These are phyloP conservation scores for Fusarium scirpi DNA, from an alignment of 2,329 filamentous ascomycete species.

Conservation along the genomic window DNA sequence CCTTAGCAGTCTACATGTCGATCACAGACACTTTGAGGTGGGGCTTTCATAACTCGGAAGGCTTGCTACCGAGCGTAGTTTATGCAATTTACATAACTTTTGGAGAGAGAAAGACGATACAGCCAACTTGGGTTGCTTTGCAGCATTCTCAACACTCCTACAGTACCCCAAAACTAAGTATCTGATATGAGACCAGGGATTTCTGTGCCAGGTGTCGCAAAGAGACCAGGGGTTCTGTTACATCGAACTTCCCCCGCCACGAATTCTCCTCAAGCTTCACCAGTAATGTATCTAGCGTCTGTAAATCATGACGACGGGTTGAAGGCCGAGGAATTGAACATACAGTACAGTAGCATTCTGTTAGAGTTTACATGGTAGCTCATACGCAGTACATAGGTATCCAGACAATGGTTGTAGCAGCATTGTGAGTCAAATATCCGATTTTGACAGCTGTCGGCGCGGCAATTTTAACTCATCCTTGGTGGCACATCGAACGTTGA, in stretches of 20 bases:
- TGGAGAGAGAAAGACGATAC: background rate
- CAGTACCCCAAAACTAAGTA: background rate
- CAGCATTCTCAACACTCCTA: background rate
- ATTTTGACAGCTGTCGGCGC: slow-evolving; percentile 29
- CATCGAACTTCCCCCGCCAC: slow-evolving; percentile 11
- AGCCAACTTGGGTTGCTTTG: background rate
- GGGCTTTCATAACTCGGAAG: slow-evolving; percentile 20
- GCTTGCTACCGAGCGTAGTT: background rate
- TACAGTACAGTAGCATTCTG: background rate
- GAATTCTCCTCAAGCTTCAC: background rate
- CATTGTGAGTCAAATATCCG: slow-evolving; percentile 9
- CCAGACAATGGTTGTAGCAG: slow-evolving; percentile 7
- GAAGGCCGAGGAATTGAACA: background rate
- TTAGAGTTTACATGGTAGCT: background rate
- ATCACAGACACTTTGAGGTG: slow-evolving; percentile 21
- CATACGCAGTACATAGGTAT: background rate
- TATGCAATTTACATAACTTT: background rate
- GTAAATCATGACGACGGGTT: background rate
- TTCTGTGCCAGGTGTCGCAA: background rate
- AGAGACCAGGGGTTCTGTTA: slow-evolving; percentile 17
- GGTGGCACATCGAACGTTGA: slow-evolving; percentile 31
- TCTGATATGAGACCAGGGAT: background rate
- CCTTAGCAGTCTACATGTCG: background rate
- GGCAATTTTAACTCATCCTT: slow-evolving; percentile 19
- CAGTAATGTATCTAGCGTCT: background rate